Evolutionary conservation across 257 asterid genomes (phyloP).

Genomic region (Nemophila menziesii): DNA sequence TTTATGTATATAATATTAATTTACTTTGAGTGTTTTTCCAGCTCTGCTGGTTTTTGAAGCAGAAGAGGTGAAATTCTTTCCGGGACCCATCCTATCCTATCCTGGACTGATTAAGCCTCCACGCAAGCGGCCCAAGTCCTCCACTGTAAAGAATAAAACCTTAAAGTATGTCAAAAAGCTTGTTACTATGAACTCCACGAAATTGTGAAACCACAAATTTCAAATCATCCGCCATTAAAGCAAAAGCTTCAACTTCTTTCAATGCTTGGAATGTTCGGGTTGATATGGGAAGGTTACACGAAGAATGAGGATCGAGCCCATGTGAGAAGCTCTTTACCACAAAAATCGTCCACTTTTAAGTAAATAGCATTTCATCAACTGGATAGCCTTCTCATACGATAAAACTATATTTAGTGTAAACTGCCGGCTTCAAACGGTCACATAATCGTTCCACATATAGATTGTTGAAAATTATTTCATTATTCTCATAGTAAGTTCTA

Average conservation of each 20-base stretch:
- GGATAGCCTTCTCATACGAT: constrained; percentile 94
- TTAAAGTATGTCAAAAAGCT: constrained; percentile 81
- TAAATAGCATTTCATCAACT: constrained; percentile 85
- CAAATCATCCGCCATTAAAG: constrained; percentile 77
- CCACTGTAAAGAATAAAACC: constrained; percentile 96
- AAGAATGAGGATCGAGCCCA: constrained; percentile 93
- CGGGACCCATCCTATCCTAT: constrained; percentile 45
- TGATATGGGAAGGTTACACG: constrained; percentile 83
- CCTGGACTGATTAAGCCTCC: constrained; percentile 52
- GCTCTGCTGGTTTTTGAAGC: constrained; percentile 93
- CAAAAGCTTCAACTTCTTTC: constrained; percentile 95
- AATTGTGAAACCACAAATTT: constrained; percentile 88
- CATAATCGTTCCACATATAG: constrained; percentile 90
- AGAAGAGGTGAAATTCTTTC: constrained; percentile 67
- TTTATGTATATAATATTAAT: too few species aligned
- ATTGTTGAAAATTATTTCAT: too few species aligned
- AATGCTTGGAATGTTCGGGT: constrained; percentile 88
- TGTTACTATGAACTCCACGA: constrained; percentile 75
- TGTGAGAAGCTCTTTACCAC: constrained; percentile 97
- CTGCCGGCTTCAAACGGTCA: constrained; percentile 73
- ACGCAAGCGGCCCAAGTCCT: constrained; percentile 87
- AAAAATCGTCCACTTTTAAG: constrained; percentile 83
- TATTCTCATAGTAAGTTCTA: too few species aligned
- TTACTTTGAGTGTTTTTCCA: too few species aligned
- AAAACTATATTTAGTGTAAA: constrained; percentile 74